Percentiles rank a stretch among this genome's conserved stretches.
These are phyloP conservation scores for Aureobasidium sp. DNA, from an alignment of 2,329 filamentous ascomycete species.

Conservation along the genomic window DNA sequence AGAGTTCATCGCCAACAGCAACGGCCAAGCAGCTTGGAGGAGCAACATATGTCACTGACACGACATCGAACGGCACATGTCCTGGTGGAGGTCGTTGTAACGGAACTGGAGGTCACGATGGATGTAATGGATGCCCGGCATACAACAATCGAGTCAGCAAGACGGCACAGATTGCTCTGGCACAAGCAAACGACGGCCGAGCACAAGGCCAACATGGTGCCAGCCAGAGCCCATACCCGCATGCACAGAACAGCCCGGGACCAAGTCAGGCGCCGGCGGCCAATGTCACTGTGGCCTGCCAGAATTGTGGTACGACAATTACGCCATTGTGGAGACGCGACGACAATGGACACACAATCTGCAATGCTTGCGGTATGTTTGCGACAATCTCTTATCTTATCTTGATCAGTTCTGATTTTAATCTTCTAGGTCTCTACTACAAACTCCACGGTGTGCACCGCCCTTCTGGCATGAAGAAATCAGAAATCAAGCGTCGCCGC, in stretches of 20 bases:
- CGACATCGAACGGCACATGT: conserved; percentile 75
- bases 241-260: conserved; percentile 16
- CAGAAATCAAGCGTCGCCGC: conserved; percentile 91
- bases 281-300: conserved; percentile 75
- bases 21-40: conserved; percentile 22
- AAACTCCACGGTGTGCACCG: conserved; percentile 91
- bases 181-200: conserved; percentile 27
- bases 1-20: conserved; percentile 5
- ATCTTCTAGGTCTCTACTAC: conserved; percentile 71
- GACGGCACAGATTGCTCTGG: conserved; percentile 62
- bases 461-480: conserved; percentile 98
- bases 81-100: conserved; percentile 93
- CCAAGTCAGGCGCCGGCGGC: conserved; percentile 35
- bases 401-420: conserved; percentile 10
- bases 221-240: conserved; percentile 15
- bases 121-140: conserved; percentile 90
- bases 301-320: conserved; percentile 94
- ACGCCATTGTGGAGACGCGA: conserved; percentile 94
- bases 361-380: conserved; percentile 88
- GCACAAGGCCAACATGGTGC: background rate
- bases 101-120: conserved; percentile 89
- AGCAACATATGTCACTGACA: conserved; percentile 71
- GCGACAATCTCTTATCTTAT: conserved; percentile 11
- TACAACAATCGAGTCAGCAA: conserved; percentile 97
- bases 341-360: conserved; percentile 91